Evolutionary conservation across 306 rosid genomes (phyloP), one percentile per base, ranked within the genome.

Genomic region (Acacia acuminata): DNA sequence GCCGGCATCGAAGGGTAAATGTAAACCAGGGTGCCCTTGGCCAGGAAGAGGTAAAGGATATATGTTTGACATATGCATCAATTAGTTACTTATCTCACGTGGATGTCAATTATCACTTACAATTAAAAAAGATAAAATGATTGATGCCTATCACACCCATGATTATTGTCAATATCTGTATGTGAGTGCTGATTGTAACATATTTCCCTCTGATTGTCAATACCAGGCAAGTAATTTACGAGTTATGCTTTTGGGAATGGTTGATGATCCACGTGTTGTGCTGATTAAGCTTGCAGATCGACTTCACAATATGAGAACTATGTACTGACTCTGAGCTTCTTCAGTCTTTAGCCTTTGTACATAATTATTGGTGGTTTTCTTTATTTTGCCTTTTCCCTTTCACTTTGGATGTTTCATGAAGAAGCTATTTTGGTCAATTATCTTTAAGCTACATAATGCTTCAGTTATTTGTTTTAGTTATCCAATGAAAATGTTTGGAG

Each of bases 211-310:
- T 72, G 45, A 58, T 38, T 1, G 42, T 38, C 42, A 38, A 38
- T 91, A 50, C 56, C 80, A 93, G 98, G 98, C 98, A 76, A 90
- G 95, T 86, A 92, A 88, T 84, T 86, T 95, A 79, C 90, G 94
- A 82, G 94, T 93, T 80, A 95, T 95, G 98, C 98, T 95, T 70
- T 82, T 95, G 94, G 98, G 98, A 85, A 95, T 95, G 98, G 94
- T 95, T 90, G 98, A 95, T 86, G 98, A 95, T 88, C 98, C 98
- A 63, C 98, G 98, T 58, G 93, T 92, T 42, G 97, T 95, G 86
- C 98, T 95, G 88, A 90, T 95, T 90, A 95, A 95, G 98, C 98
- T 95, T 87, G 98, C 98, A 17, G 98, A 95, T 69, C 98, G 98
- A 51, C 98, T 95, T 89, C 98, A 95, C 90, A 95, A 95, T 88